Conservation (phyloP, 345 rosid genomes). For the Melastoma malabathricum region DNA sequence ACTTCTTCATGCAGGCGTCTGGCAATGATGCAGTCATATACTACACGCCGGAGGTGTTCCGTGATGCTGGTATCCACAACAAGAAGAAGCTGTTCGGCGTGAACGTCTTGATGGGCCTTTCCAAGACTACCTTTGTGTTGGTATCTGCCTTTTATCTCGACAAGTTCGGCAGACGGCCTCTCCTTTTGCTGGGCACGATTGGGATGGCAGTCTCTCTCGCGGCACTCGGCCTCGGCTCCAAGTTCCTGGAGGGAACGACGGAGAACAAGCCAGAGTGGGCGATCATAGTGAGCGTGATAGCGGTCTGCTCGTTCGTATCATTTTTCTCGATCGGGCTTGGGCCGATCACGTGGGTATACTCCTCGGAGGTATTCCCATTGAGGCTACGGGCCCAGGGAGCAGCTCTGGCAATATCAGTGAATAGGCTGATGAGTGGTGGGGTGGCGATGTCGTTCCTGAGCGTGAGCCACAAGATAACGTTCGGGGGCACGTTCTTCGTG, state of each 20-base stretch:
- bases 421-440: conserved; percentile 10
- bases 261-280: conserved; percentile 10
- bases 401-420: conserved; percentile 10
- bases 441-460: conserved; percentile 13
- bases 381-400: conserved; percentile 9
- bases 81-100: conserved; percentile 25
- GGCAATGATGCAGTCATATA: conserved; percentile 45
- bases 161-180: conserved; percentile 32
- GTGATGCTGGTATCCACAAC: conserved; percentile 22
- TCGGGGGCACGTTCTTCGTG: conserved; percentile 13
- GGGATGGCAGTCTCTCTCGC: conserved; percentile 9
- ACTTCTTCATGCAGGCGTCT: conserved; percentile 64
- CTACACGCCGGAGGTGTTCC: conserved; percentile 45
- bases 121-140: conserved; percentile 28
- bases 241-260: conserved; percentile 7
- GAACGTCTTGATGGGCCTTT: conserved; percentile 33
- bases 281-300: conserved; percentile 6
- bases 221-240: conserved; percentile 10
- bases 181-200: conserved; percentile 5
- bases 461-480: conserved; percentile 4
- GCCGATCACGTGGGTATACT: conserved; percentile 16
- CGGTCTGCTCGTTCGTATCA: conserved; percentile 9
- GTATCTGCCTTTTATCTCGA: conserved; percentile 34
- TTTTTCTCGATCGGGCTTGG: conserved; percentile 12
- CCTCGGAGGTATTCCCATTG: conserved; percentile 11